Base-by-base conservation (phyloP, 495 filamentous ascomycete genomes). In the Penicillium paxilli region DNA sequence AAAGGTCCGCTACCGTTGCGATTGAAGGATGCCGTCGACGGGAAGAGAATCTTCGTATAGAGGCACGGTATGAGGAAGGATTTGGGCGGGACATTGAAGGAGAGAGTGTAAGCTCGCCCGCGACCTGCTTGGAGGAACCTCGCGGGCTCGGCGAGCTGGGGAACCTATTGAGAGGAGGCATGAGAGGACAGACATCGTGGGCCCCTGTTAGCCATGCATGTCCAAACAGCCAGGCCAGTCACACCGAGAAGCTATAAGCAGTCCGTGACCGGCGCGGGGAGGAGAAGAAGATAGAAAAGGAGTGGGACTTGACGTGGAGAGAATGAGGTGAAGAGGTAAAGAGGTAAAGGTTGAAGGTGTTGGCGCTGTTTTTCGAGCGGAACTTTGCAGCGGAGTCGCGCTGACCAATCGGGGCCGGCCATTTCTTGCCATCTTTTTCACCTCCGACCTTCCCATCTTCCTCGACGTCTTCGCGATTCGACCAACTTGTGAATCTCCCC, bases 161-260 rank as follows among this genome's bases (percentile, higher is more conserved):
- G 67, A 71, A 73, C 69, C 72, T 74, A 74, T 71, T 74, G 73
- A 79, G 67, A 69, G 75, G 68, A 83, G 82, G 82, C 85, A 89
- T 87, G 82, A 79, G 80, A 76, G 58, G 70, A 63, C 74, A 71
- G 70, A 75, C 86, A 89, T 89, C 51, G 72, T 86, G 80, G 74
- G 71, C 80, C 73, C 53, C 51, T 61, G 41, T 72, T 57, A 74
- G 56, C 73, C 65, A 60, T 69, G 69, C 71, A 73, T 71, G 57
- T 73, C 66, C 66, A 57, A 53, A 57, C 46, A 44, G 56, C 56
- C 42, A 44, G 63, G 56, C 64, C 64, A 58, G 41, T 57, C 48
- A 51, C 52, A 42, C 16, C 54, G 35, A 40, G 35, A 6, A 10
- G 17, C 9, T 9, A 10, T 23, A 6, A 10, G 17, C 9, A 14